Conservation (phyloP, 1,284 basidiomycete species). For the Kalmanozyma brasiliensis region DNA sequence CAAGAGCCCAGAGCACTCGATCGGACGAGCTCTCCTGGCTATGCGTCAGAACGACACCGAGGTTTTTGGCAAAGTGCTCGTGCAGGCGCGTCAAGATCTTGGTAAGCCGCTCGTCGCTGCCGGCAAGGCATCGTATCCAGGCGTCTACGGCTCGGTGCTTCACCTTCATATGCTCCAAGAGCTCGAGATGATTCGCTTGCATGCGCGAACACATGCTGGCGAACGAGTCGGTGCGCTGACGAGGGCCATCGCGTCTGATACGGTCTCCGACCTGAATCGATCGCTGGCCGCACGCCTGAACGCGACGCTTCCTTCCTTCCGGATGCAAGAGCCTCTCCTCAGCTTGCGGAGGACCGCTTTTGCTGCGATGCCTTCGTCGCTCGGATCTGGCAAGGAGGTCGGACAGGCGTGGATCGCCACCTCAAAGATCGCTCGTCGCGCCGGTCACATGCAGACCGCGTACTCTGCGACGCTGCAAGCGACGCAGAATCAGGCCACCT, state of each 20-base stretch:
- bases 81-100: slow-evolving; percentile 78
- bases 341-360: slow-evolving; percentile 90
- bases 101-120: slow-evolving; percentile 84
- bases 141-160: slow-evolving; percentile 86
- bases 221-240: slow-evolving; percentile 27
- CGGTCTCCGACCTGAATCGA: slow-evolving; percentile 29
- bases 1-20: slow-evolving; percentile 75
- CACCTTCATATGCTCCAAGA: slow-evolving; percentile 90
- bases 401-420: slow-evolving; percentile 80
- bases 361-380: slow-evolving; percentile 63
- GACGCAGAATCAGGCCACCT: slow-evolving; percentile 78
- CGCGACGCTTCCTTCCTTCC: slow-evolving; percentile 87
- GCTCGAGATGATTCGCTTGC: slow-evolving; percentile 75
- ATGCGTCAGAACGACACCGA: slow-evolving; percentile 73
- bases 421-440: slow-evolving; percentile 93
- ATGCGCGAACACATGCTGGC: slow-evolving; percentile 18
- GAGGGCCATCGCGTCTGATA: slow-evolving; percentile 69
- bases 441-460: slow-evolving; percentile 93
- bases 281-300: slow-evolving; percentile 77
- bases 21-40: slow-evolving; percentile 84
- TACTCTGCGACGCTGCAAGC: slow-evolving; percentile 96
- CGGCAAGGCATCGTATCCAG: slow-evolving; percentile 78
- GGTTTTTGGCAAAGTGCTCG: slow-evolving; percentile 70
- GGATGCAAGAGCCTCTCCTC: slow-evolving; percentile 87
- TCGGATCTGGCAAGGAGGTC: slow-evolving; percentile 68